Base-by-base conservation (phyloP, 1,284 basidiomycete genomes). In the Ganoderma sinense region DNA sequence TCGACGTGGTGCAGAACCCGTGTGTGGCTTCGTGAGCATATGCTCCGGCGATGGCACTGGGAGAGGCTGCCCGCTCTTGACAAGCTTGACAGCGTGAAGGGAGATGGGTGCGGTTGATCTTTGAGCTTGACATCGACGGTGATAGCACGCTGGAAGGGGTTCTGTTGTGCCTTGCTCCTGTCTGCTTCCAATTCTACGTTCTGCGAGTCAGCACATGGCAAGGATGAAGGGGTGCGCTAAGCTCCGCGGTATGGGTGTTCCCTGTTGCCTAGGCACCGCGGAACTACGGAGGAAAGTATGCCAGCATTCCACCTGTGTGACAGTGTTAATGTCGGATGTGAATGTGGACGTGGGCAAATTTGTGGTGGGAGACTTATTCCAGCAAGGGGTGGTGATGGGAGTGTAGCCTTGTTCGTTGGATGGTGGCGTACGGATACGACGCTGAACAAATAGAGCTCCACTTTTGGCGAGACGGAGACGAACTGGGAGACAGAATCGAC, bases 21-120 rank as follows among this genome's bases (percentile, higher is more conserved):
- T 51, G 62, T 66, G 61, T 62, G 23, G 59, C 72, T 73, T 76
- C 72, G 63, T 60, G 70, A 71, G 71, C 75, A 76, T 75, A 73
- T 75, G 74, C 70, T 71, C 53, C 66, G 60, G 64, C 59, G 39
- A 31, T 60, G 68, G 43, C 64, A 39, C 64, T 69, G 64, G 63
- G 67, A 66, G 62, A 48, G 43, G 65, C 65, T 61, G 64, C 58
- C 64, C 29, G 33, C 14, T 41, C 23, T 51, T 67, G 53, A 59
- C 66, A 58, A 62, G 33, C 23, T 51, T 67, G 53, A 59, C 66
- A 58, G 67, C 66, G 61, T 67, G 59, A 67, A 40, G 61, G n/a
- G 31, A 16, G 51, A 40, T 59, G 59, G 56, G 59, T 62, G 53
- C 62, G 66, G 62, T 64, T 48, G 55, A 39, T 56, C 20, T 67